Evolutionary conservation across 768 basidiomycete genomes (phyloP), one percentile per base, ranked within the genome.

Genomic region (Naganishia antarctica): DNA sequence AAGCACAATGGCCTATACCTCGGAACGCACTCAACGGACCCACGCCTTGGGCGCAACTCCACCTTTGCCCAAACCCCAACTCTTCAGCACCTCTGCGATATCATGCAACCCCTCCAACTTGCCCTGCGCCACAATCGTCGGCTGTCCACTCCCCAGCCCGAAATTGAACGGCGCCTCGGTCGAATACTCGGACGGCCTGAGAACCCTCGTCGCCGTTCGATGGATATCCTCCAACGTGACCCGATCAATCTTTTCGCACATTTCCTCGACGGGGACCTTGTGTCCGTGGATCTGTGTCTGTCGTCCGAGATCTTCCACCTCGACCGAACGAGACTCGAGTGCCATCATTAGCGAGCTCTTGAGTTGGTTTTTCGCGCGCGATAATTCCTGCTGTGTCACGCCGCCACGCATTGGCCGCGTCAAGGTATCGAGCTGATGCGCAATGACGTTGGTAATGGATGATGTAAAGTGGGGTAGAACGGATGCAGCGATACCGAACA

Each of bases 321-420:
- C 73, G 13, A 72, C 71, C 64, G 71, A 61, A 32, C 88, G 80
- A 71, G 89, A 91, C 79, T 96, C 92, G 47, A 97, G 78, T 1
- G 91, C 89, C 94, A 98, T 98, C 81, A 91, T 89, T 67, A 98
- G 79, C 51, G 86, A 87, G 25, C 87, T 88, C 77, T 91, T 91
- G 67, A 98, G 84, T 81, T 97, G 93, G 73, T 97, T 97, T 81
- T 92, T 92, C 41, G 94, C 93, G 64, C 94, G 82, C 63, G 80
- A 81, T 34, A 98, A 83, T 76, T 98, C 94, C 13, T 72, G 76
- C 47, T 82, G 65, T 2, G 66, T 72, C 44, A 80, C 70, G 1
- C 78, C 79, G 11, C 73, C 73, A 25, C 65, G 61, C 67, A 75
- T 71, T 18, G 71, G 78, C 4, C 86, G 85, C 21, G 91, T 81